phyloP scores from a whole-genome alignment of 2,329 filamentous ascomycete species.

The Calonectria pauciramosa region DNA sequence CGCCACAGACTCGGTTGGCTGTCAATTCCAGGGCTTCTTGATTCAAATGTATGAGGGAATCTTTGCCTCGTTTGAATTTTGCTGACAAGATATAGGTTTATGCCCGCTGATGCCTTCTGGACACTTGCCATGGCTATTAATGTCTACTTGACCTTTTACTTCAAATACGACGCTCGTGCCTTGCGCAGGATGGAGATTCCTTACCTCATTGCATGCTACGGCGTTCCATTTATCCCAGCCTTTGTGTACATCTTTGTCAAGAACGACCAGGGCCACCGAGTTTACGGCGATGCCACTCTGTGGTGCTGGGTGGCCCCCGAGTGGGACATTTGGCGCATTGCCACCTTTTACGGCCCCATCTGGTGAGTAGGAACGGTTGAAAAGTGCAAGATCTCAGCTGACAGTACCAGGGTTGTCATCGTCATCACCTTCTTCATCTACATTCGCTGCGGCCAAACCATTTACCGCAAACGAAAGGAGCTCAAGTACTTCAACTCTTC shows the following conservation, averaged over 20 bases:
- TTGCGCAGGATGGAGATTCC: constrained; percentile 78
- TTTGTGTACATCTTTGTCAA: constrained; percentile 76
- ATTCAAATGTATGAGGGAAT: constrained; percentile 79
- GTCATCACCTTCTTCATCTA: constrained; percentile 75
- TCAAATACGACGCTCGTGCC: constrained; percentile 75
- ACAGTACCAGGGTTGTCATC: constrained; percentile 68
- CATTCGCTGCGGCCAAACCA: constrained; percentile 74
- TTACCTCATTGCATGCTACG: constrained; percentile 80
- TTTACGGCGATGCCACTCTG: constrained; percentile 82
- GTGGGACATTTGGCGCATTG: constrained; percentile 81
- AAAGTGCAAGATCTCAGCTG: background rate
- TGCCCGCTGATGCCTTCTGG: constrained; percentile 83
- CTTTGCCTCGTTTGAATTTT: constrained; percentile 7
- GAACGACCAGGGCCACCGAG: constrained; percentile 62
- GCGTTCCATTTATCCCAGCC: constrained; percentile 78
- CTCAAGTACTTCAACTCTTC: constrained; percentile 68
- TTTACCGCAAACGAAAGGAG: constrained; percentile 76
- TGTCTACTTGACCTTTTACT: constrained; percentile 85
- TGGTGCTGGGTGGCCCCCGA: constrained; percentile 84
- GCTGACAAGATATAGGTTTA: constrained; percentile 71
- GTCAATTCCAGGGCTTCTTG: constrained; percentile 82
- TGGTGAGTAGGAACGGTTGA: constrained; percentile 63
- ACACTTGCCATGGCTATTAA: constrained; percentile 87
- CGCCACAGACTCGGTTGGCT: constrained; percentile 63
- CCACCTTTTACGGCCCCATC: constrained; percentile 80